Evolutionary conservation across 805 yeast species (phyloP).

Genomic region (Metschnikowia amazonensis): DNA sequence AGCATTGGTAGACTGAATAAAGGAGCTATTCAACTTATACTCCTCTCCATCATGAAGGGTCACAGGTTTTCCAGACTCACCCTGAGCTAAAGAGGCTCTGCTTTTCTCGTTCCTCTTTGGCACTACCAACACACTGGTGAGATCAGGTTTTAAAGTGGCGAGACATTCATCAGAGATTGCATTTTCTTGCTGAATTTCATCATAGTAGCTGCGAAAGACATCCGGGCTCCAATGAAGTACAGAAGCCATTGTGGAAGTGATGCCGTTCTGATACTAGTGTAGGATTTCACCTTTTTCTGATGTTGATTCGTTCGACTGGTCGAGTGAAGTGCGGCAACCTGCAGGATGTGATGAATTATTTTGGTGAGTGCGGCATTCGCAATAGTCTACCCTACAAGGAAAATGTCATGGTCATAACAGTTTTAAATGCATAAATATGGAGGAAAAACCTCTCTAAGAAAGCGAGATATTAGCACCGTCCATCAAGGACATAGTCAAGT

Average conservation of each 20-base stretch:
- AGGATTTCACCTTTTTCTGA: constrained; percentile 1
- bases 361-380: constrained; percentile 1
- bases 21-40: constrained; percentile 61
- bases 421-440: too few relatives aligned
- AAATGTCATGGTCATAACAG: too few relatives aligned
- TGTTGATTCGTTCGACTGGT: constrained; percentile 6
- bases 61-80: constrained; percentile 17
- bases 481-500: constrained; percentile 17
- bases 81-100: constrained; percentile 13
- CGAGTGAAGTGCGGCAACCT: not conserved
- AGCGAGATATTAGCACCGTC: constrained; percentile 15
- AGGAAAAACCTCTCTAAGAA: not conserved
- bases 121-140: constrained; percentile 27
- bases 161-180: constrained; percentile 7
- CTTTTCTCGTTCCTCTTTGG: constrained; percentile 33
- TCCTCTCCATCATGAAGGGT: constrained; percentile 56
- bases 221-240: constrained; percentile 14
- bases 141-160: constrained; percentile 25
- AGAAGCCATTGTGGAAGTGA: not conserved
- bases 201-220: constrained; percentile 15
- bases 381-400: not conserved
- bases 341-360: constrained; percentile 7
- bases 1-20: constrained; percentile 57
- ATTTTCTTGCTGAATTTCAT: constrained; percentile 11
- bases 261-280: not conserved